Conservation (phyloP, 495 filamentous ascomycete species). For the Aspergillus panamensis region DNA sequence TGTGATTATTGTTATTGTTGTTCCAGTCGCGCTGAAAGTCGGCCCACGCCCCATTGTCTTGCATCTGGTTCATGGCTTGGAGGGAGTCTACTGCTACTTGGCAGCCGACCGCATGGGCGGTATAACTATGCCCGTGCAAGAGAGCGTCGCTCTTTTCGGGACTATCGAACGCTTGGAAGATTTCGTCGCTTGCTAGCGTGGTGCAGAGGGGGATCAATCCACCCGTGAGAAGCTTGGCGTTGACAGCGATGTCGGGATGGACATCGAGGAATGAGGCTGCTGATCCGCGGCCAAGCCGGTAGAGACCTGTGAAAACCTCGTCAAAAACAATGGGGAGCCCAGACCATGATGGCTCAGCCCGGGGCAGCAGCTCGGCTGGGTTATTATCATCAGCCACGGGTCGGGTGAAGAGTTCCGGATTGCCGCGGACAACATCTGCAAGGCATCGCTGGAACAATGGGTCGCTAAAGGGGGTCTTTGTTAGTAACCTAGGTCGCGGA, state of each 20-base stretch:
- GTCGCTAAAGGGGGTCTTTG: slow-evolving; percentile 44
- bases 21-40: slow-evolving; percentile 45
- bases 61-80: slow-evolving; percentile 52
- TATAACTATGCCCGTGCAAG: slow-evolving; percentile 79
- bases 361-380: not conserved
- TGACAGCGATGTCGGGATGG: slow-evolving; percentile 66
- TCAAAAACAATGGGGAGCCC: slow-evolving; percentile 74
- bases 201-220: slow-evolving; percentile 70
- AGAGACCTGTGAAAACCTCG: slow-evolving; percentile 79
- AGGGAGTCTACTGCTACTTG: slow-evolving; percentile 62
- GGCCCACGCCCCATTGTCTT: slow-evolving; percentile 48
- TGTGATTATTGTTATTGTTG: not conserved
- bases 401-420: slow-evolving; percentile 46
- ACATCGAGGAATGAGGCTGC: slow-evolving; percentile 62
- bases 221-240: slow-evolving; percentile 76
- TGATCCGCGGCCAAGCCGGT: slow-evolving; percentile 66
- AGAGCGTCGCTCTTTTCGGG: slow-evolving; percentile 67
- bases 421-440: slow-evolving; percentile 56
- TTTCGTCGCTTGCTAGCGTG: slow-evolving; percentile 65
- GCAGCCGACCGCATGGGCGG: slow-evolving; percentile 73
- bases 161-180: slow-evolving; percentile 66
- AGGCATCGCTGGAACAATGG: slow-evolving; percentile 72
- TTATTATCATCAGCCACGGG: slow-evolving; percentile 3
- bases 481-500: too few species aligned
- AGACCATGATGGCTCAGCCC: slow-evolving; percentile 48